Evolutionary conservation across 2,329 filamentous ascomycete species (phyloP), one percentile per base, ranked within the genome.

Genomic region (Xylariaceae sp.): DNA sequence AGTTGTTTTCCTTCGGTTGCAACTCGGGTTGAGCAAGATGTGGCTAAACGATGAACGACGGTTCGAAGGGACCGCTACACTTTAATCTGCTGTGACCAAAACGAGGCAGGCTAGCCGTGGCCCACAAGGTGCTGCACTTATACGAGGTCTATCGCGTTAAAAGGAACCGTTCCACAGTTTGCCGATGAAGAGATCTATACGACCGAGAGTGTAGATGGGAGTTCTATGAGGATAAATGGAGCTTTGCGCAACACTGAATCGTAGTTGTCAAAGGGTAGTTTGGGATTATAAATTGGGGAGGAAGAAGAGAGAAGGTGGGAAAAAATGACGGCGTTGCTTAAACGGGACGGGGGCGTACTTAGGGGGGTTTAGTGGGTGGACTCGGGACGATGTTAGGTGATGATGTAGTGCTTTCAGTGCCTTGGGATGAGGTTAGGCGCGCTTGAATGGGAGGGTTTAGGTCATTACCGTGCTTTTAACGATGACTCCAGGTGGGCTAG

Each of bases 361-460:
- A 41, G 44, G 33, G 52, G 6, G 32, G 15, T 48, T 20, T 13
- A 36, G 36, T 40, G 26, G 36, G 39, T 33, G 43, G 35, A 46
- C 30, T 44, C 26, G 26, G 24, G 49, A 44, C 36, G 29, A 32
- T 20, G 20, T 47, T 50, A 49, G 48, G 45, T 45, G 50, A 55
- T 55, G 55, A 58, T 57, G 57, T 58, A 55, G 55, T 51, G 47
- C 33, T 49, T 55, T 58, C 50, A 57, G 57, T 23, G 29, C 44
- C 27, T 40, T 11, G 15, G 6, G 43, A 27, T 35, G 32, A 40
- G 48, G 26, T 46, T 53, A 52, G 56, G 44, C 27, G 37, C 27
- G 20, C 29, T 27, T 16, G 23, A 29, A 44, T 20, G 47, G 39
- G 39, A 37, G 49, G 27, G 35, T 11, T 53, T 59, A 57, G 50